Conservation (phyloP, 441 rosid genomes). For the Gossypium schwendimanii region DNA sequence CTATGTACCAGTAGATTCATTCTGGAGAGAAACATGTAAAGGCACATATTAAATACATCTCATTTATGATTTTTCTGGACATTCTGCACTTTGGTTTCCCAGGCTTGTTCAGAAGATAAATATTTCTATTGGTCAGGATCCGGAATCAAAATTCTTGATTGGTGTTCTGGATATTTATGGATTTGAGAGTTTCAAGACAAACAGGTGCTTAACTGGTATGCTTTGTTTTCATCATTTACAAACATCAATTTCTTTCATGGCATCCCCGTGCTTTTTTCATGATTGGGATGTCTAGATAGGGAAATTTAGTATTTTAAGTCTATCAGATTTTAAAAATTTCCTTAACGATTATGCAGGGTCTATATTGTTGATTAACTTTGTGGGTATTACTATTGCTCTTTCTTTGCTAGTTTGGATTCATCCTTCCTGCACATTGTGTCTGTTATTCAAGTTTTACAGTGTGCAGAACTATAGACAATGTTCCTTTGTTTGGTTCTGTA, state of each 20-base stretch:
- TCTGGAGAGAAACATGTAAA: background rate
- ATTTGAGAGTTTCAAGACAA: constrained; percentile 96
- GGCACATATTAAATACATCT: background rate
- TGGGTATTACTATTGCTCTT: constrained; percentile 5
- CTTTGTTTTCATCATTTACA: constrained; percentile 55
- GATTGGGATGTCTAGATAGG: constrained; percentile 16
- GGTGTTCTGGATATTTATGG: constrained; percentile 90
- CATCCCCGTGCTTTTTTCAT: constrained; percentile 20
- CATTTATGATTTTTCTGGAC: constrained; percentile 9
- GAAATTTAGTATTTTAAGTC: constrained; percentile 1
- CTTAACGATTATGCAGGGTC: background rate
- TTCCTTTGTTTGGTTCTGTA: background rate
- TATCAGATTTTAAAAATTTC: background rate
- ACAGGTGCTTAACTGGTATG: constrained; percentile 97
- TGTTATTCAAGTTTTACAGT: background rate
- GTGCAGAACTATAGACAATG: background rate
- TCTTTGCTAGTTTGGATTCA: constrained; percentile 6
- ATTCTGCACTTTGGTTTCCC: constrained; percentile 23
- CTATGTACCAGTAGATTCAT: background rate
- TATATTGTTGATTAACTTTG: background rate
- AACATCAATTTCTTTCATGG: constrained; percentile 29
- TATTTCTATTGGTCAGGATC: constrained; percentile 86
- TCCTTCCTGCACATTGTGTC: background rate
- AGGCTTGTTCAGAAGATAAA: constrained; percentile 91
- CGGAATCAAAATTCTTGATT: constrained; percentile 66